Evolutionary conservation across 345 rosid genomes (phyloP), one percentile per base, ranked within the genome.

Genomic region (Salix dunnii): DNA sequence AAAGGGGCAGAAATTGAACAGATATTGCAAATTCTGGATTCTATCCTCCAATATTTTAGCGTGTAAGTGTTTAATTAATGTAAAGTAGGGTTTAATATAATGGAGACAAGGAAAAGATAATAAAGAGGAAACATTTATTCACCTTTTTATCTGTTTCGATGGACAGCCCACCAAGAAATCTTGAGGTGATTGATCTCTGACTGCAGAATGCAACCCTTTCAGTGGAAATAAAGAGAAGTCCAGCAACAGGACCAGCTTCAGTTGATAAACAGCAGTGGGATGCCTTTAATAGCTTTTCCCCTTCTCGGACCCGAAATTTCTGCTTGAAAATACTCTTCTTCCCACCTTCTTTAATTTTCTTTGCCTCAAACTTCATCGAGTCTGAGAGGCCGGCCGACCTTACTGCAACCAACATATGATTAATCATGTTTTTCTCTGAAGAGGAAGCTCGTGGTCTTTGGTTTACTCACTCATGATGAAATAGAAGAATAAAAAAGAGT

Each of bases 211-310:
- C 84, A 55, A 85, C 18, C 38, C 78, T 85, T 12, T 68, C 35
- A 1, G 83, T 85, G 17, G 90, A 87, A 49, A 84, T 76, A 71
- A 85, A 85, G 70, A 87, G 83, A 28, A 87, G 79, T n/a, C 88
- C 90, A 2, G 84, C 81, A 71, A 85, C 84, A 12, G 90, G 87
- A 61, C 90, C 88, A 13, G 78, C 63, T 17, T 87, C 76, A 17
- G 87, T 87, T 16, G 86, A 84, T 31, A 85, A 73, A 33, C 84
- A 85, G 79, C 90, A 87, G 58, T 85, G 86, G 12, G 87, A 87
- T 35, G 88, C 90, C 80, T 85, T 87, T 33, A 87, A 70, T 20
- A 87, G 77, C 77, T 80, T 66, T 67, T 87, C 90, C 18, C 77
- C 86, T 72, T 84, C 85, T 30, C 5, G 72, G 51, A 64, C 77